Evolutionary conservation across 768 basidiomycete species (phyloP).

Genomic region (Tricholoma matsutake): DNA sequence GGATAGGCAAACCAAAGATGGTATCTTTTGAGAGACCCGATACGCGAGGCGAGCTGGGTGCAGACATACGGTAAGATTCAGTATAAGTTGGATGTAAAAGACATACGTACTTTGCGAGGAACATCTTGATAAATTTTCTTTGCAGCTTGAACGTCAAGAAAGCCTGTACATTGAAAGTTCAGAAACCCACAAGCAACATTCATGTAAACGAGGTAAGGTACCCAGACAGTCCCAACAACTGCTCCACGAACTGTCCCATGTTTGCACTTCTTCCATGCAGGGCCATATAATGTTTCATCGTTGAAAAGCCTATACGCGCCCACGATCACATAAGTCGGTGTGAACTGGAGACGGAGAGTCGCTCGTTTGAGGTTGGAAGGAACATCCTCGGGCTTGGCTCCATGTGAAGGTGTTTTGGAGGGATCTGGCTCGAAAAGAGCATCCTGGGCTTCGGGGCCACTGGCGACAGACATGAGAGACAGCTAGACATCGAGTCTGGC

Average conservation of each 20-base stretch:
- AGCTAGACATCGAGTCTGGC: slow-evolving; percentile 1
- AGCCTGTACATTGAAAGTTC: slow-evolving; percentile 37
- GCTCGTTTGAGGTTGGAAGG: slow-evolving; percentile 52
- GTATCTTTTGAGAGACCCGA: slow-evolving; percentile 61
- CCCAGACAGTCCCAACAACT: slow-evolving; percentile 69
- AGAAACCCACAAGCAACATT: neutral
- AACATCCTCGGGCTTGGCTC: slow-evolving; percentile 24
- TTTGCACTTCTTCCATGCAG: slow-evolving; percentile 83
- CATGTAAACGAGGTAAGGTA: slow-evolving; percentile 31
- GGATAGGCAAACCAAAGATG: slow-evolving; percentile 61
- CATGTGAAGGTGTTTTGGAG: neutral
- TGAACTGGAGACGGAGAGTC: slow-evolving; percentile 62
- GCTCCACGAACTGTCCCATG: slow-evolving; percentile 73
- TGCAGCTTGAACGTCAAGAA: slow-evolving; percentile 72
- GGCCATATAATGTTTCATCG: slow-evolving; percentile 63
- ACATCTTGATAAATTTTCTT: slow-evolving; percentile 58
- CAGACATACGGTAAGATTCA: neutral
- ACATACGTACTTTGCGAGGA: slow-evolving; percentile 56
- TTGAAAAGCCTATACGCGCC: slow-evolving; percentile 82
- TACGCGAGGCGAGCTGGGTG: slow-evolving; percentile 55
- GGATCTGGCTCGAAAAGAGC: slow-evolving; percentile 25
- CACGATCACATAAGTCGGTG: slow-evolving; percentile 81
- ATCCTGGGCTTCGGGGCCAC: slow-evolving; percentile 30
- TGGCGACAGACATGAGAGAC: neutral
- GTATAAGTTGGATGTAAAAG: neutral